Percentiles rank a stretch among this genome's conserved stretches.
These are phyloP conservation scores for Pyrus pyrifolia DNA, from an alignment of 306 rosid genomes.

Conservation along the genomic window DNA sequence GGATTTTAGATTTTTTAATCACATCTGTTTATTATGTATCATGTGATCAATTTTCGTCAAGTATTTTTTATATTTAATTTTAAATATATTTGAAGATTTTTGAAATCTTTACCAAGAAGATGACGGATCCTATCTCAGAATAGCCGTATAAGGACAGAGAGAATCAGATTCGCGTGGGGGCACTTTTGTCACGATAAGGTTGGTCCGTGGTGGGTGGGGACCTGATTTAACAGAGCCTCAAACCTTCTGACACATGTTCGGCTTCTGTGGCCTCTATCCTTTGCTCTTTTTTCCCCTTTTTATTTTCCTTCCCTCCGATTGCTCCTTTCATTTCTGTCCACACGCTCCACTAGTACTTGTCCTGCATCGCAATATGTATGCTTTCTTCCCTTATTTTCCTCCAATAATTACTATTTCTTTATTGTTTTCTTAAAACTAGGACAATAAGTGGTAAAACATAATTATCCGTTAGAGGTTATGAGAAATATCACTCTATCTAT, in stretches of 20 bases:
- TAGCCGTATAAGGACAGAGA: too few relatives aligned
- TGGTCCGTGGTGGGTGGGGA: neutral
- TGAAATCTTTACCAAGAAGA: too few relatives aligned
- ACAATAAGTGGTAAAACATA: accelerated
- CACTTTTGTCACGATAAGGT: conserved; percentile 1
- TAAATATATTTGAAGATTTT: too few relatives aligned
- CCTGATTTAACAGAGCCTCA: neutral
- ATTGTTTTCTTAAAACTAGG: too few relatives aligned
- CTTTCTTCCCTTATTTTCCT: neutral
- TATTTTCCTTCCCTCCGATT: neutral
- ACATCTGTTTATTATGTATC: accelerated
- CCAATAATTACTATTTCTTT: neutral
- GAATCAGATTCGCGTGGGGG: conserved; percentile 23
- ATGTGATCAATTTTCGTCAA: accelerated
- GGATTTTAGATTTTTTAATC: too few relatives aligned
- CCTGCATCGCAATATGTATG: neutral
- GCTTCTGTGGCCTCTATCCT: neutral
- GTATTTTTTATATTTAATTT: too few relatives aligned
- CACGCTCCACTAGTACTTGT: neutral
- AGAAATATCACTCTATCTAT: accelerated
- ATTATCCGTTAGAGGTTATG: too few relatives aligned
- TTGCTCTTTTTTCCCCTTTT: neutral
- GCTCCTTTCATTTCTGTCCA: neutral
- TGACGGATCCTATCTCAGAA: too few relatives aligned
- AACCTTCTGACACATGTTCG: neutral